Conservation (phyloP, 2,329 filamentous ascomycete genomes). For the Fusarium sp. region DNA sequence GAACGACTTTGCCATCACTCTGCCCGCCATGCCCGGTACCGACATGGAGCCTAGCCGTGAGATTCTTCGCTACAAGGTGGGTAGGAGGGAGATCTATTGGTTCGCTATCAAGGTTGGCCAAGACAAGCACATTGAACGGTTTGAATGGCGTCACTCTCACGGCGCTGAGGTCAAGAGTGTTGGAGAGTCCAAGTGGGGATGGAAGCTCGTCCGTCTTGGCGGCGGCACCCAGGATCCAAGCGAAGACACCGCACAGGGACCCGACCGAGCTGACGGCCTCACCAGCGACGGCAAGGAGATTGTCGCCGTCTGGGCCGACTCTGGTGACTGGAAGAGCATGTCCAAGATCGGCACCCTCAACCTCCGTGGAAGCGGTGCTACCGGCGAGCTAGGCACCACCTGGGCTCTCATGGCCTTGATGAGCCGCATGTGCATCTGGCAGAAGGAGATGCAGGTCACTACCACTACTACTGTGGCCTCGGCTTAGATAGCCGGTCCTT, state of each 20-base stretch:
- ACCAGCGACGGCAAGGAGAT: conserved; percentile 39
- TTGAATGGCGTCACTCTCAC: conserved; percentile 27
- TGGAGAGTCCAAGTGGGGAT: conserved; percentile 26
- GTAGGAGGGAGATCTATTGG: conserved; percentile 8
- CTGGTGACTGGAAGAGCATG: conserved; percentile 22
- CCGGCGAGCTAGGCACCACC: conserved; percentile 29
- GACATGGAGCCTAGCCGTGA: not conserved
- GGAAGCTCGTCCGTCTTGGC: conserved; percentile 36
- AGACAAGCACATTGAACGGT: conserved; percentile 16
- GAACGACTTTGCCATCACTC: conserved; percentile 15
- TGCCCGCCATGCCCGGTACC: conserved; percentile 7
- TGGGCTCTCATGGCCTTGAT: conserved; percentile 39
- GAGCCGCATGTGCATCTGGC: conserved; percentile 37
- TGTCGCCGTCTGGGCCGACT: conserved; percentile 32
- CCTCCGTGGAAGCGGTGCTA: conserved; percentile 34
- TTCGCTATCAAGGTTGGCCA: conserved; percentile 22
- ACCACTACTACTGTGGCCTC: not conserved
- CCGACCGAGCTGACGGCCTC: conserved; percentile 19
- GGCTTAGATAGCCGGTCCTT: not conserved
- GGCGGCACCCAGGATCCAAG: not conserved
- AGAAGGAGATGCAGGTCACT: conserved; percentile 8
- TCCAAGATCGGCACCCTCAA: conserved; percentile 36
- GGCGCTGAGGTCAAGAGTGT: conserved; percentile 26
- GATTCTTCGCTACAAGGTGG: conserved; percentile 9
- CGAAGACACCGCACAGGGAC: not conserved